Conservation (phyloP, 176 grass and related monocot genomes). For the Musa acuminata region DNA sequence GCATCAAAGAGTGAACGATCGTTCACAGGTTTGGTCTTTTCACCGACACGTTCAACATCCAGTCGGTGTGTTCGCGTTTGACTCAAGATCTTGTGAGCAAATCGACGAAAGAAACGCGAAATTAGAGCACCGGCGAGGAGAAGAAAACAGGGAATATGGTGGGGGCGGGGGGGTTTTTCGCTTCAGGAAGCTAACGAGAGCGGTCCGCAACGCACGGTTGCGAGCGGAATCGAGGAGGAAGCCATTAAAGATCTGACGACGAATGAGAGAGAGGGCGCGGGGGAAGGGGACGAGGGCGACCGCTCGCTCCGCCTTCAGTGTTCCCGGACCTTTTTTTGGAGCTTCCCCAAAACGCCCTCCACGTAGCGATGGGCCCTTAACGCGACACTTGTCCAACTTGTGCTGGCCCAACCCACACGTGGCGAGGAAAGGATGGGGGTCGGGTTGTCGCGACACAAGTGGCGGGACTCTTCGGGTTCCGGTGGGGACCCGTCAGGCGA, state of each 20-base stretch:
- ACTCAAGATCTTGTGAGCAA: background rate
- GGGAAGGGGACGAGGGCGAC: too few relatives aligned
- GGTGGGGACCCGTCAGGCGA: background rate
- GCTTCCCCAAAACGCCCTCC: background rate
- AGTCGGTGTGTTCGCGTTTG: too few relatives aligned
- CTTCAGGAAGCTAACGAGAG: background rate
- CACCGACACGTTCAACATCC: background rate
- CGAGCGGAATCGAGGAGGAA: background rate
- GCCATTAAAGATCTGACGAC: background rate
- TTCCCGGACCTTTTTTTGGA: background rate
- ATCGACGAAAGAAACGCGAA: background rate
- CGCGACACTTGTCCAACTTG: background rate
- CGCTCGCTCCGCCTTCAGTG: background rate
- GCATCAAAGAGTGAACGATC: background rate
- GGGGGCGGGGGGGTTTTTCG: background rate
- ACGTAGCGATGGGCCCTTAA: background rate
- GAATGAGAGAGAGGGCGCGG: background rate
- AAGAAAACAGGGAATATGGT: background rate
- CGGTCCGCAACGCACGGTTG: background rate
- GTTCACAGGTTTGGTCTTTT: background rate
- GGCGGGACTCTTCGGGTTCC: background rate
- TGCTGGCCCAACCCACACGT: background rate
- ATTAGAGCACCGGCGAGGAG: background rate
- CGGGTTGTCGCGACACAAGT: background rate
- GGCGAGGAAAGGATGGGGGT: background rate